Evolutionary conservation across 2,329 filamentous ascomycete genomes (phyloP), one percentile per base, ranked within the genome.

Genomic region (Botryotinia globosa): DNA sequence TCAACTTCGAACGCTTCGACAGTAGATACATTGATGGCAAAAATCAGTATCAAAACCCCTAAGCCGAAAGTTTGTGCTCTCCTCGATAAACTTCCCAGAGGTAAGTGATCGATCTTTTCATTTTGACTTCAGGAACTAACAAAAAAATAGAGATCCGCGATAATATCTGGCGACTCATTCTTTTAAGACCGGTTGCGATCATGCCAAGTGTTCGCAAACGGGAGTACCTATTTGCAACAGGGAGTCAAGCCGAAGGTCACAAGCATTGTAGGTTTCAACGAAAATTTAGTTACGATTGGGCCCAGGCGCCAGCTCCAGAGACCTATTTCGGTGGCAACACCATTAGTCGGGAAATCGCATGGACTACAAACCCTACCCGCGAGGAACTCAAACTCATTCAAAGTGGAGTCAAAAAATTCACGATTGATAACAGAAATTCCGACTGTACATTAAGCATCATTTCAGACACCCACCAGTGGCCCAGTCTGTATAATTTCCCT

Each of bases 11-110:
- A 20, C 1, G 9, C 18, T 58, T 58, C 29, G 8, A 32, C 8
- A 58, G 8, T 7, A 42, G 59, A 62, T 62, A 16, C 39, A 4
- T 32, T 81, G 37, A 83, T 85, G 71, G 75, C 84, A 16, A 8
- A 29, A 44, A 8, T 8, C n/a, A 44, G 16, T 25, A 44, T 32
- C 39, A 12, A 63, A 5, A 0, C 39, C 8, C 4, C 61, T 2
- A 14, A 44, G 18, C n/a, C 25, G 2, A 63, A 20, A 5, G 9
- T 44, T 20, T 63, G 61, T 44, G 25, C 61, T 32, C n/a, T 63
- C 4, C 39, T 63, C 42, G n/a, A 44, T 2, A 14, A 44, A 44
- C 3, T 44, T 20, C 61, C 61, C 5, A 39, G 61, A 18, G 61
- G 61, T 44, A 29, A 44, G 61, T 32, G 4, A 9, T 9, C 16